Evolutionary conservation across 2,329 filamentous ascomycete genomes (phyloP), one percentile per base, ranked within the genome.

Genomic region (Aspergillus alliaceus): DNA sequence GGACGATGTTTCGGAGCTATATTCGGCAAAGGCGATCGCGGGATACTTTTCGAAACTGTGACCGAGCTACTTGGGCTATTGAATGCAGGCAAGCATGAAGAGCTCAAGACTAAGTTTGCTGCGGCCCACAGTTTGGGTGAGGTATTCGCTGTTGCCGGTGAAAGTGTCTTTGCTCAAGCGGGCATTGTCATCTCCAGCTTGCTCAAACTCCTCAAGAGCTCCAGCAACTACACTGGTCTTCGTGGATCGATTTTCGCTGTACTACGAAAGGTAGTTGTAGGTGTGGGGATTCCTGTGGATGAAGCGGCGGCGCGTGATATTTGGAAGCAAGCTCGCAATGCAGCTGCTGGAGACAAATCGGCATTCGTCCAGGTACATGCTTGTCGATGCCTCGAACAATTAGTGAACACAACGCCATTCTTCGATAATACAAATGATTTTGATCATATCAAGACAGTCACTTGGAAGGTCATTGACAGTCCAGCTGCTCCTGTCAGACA

Each of bases 401-500:
- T 98, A 49, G 78, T 90, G 22, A 87, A 84, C 56, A 79, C 84
- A 59, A 97, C 93, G 0, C 75, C 84, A 0, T 96, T 90, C 71
- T 98, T 98, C 69, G 88, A 92, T 69, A 96, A 96, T 68, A 86
- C 89, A 14, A 88, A 83, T 71, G 95, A 99, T 70, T 96, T 96
- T 69, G 95, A 99, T 64, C 91, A 90, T 71, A 77, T 98, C 20
- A 92, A 93, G 74, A 84, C 84, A 32, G 86, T 89, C 6, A 79
- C 96, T 15, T 95, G 92, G 83, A 98, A 96, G 74, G 84, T 89
- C 0, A 88, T 96, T 58, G 95, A 99, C 65, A 93, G 88, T 34
- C 75, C 86, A 1, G 90, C 88, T 49, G 77, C 87, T 0, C 83
- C 87, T 27, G 91, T 96, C 51, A 85, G 95, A 59, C 90, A 93